These are phyloP conservation scores for Hemileccinum rubropunctum DNA, from an alignment of 768 basidiomycete species.

Conservation along the genomic window DNA sequence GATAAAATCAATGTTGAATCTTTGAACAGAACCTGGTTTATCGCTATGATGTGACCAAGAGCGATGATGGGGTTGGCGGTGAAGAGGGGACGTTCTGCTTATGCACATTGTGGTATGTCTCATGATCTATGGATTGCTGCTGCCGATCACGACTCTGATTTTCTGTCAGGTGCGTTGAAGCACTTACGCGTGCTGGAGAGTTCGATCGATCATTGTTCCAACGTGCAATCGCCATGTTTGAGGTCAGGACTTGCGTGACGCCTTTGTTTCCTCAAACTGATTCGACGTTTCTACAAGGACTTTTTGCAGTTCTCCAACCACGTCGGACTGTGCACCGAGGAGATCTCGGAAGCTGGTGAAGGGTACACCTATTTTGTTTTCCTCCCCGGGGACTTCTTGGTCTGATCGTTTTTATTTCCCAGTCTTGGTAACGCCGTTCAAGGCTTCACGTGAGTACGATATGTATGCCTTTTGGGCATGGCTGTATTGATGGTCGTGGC, in stretches of 20 bases:
- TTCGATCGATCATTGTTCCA: conserved; percentile 65
- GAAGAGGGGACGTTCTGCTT: conserved; percentile 95
- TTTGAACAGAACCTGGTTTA: conserved; percentile 72
- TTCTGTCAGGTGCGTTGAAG: conserved; percentile 72
- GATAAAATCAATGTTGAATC: conserved; percentile 3
- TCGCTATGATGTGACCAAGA: conserved; percentile 82
- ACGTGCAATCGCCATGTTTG: conserved; percentile 83
- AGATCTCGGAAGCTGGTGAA: conserved; percentile 83
- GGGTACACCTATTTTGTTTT: conserved; percentile 46
- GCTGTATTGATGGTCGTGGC: not conserved
- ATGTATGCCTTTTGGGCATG: not conserved
- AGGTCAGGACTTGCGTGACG: conserved; percentile 49
- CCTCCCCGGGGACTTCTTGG: not conserved
- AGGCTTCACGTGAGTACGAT: conserved; percentile 73
- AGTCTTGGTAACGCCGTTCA: conserved; percentile 88
- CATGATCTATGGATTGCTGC: not conserved
- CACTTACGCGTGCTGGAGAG: conserved; percentile 82
- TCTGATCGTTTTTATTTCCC: not conserved
- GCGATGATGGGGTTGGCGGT: conserved; percentile 92
- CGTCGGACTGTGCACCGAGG: conserved; percentile 82
- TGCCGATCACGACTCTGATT: not conserved
- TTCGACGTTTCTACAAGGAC: conserved; percentile 41
- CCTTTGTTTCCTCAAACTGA: not conserved
- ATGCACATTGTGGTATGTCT: conserved; percentile 71
- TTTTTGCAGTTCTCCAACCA: conserved; percentile 85